These are phyloP conservation scores for Erucastrum elatum DNA, from an alignment of 345 rosid genomes.

Conservation along the genomic window DNA sequence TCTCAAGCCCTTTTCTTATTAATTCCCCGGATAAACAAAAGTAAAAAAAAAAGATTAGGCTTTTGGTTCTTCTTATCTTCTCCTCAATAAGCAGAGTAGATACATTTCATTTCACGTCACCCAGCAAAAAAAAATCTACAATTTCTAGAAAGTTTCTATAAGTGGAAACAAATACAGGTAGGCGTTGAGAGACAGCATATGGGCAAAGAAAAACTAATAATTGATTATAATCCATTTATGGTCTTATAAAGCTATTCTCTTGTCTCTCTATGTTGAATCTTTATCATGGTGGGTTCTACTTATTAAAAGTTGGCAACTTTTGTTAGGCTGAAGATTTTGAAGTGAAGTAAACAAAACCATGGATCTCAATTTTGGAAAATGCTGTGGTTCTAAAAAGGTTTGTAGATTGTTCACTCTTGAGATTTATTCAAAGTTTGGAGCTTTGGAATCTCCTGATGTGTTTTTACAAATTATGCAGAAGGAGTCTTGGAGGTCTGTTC, in stretches of 20 bases:
- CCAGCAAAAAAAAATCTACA: neutral
- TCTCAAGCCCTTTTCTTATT: too few species aligned
- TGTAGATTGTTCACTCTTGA: conserved; percentile 24
- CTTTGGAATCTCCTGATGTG: neutral
- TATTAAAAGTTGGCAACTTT: conserved; percentile 22
- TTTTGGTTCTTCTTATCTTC: neutral
- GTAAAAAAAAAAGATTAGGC: too few species aligned
- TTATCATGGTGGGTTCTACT: conserved; percentile 8
- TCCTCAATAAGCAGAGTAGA: neutral
- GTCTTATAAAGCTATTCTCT: conserved; percentile 21
- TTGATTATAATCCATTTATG: conserved; percentile 48
- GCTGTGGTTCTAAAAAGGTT: conserved; percentile 74
- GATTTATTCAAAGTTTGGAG: neutral
- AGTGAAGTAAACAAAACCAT: conserved; percentile 28
- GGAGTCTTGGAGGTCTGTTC: conserved; percentile 84
- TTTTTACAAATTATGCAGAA: conserved; percentile 44
- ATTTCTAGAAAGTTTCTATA: neutral
- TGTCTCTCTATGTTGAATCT: neutral
- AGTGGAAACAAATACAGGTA: conserved; percentile 22
- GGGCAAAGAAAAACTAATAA: conserved; percentile 28
- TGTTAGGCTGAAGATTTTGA: conserved; percentile 15
- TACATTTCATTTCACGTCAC: conserved; percentile 15
- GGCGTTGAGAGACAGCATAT: neutral
- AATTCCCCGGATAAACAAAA: too few species aligned
- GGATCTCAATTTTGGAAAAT: conserved; percentile 65